Evolutionary conservation across 352 stramenopile species (phyloP).

Genomic region (Phytopythium montanum): DNA sequence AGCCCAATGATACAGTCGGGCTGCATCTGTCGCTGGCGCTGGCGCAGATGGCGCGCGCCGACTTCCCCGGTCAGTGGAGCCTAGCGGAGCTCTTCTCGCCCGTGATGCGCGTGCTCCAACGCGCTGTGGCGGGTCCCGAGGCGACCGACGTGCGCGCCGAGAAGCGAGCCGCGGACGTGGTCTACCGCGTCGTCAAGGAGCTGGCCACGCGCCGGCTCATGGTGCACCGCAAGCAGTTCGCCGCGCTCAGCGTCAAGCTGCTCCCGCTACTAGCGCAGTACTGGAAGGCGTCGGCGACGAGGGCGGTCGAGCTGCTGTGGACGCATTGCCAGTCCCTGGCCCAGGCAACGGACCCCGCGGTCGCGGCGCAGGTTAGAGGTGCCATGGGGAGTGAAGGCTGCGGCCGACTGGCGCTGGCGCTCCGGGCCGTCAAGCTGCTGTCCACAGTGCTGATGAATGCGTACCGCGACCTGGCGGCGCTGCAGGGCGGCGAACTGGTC

Average conservation of each 20-base stretch:
- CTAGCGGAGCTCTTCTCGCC: slow-evolving; percentile 64
- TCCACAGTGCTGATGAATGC: slow-evolving; percentile 67
- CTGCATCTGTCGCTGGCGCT: slow-evolving; percentile 64
- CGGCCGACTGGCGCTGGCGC: slow-evolving; percentile 34
- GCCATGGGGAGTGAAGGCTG: slow-evolving; percentile 10
- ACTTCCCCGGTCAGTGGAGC: slow-evolving; percentile 71
- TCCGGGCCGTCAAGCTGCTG: slow-evolving; percentile 62
- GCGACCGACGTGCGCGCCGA: slow-evolving; percentile 14
- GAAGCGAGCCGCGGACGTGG: slow-evolving; percentile 46
- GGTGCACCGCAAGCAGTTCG: slow-evolving; percentile 80
- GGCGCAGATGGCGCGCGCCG: slow-evolving; percentile 59
- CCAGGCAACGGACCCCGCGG: slow-evolving; percentile 5
- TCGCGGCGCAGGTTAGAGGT: slow-evolving; percentile 6
- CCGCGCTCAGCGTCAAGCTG: slow-evolving; percentile 60
- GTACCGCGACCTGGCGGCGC: slow-evolving; percentile 51
- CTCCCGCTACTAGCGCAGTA: slow-evolving; percentile 56
- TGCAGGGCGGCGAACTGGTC: slow-evolving; percentile 58
- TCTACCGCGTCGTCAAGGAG: slow-evolving; percentile 79
- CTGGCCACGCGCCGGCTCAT: slow-evolving; percentile 72
- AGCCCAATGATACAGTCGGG: slow-evolving; percentile 47
- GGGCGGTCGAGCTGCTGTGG: slow-evolving; percentile 32
- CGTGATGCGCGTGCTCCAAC: slow-evolving; percentile 47
- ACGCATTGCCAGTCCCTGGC: slow-evolving; percentile 11
- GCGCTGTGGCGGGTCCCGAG: slow-evolving; percentile 6
- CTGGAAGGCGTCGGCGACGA: slow-evolving; percentile 36